phyloP scores from a whole-genome alignment of 495 filamentous ascomycete species.

The Evernia prunastri region DNA sequence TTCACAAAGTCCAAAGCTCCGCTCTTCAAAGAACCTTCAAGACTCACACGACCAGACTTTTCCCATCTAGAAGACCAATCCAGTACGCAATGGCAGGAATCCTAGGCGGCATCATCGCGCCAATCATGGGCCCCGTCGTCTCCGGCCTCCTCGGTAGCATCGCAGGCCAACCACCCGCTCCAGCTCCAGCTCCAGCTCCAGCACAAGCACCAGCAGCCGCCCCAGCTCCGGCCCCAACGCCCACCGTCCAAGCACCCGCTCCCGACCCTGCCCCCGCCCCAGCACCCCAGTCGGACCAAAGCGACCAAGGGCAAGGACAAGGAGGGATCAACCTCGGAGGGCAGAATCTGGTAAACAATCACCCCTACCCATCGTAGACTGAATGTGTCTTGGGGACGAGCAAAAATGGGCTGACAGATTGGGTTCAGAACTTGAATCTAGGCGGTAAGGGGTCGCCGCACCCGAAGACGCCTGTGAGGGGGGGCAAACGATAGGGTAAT shows the following conservation, averaged over 20 bases:
- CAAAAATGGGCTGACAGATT: not conserved
- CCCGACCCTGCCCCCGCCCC: constrained; percentile 1
- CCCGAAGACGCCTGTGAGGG: not conserved
- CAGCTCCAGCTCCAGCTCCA: not conserved
- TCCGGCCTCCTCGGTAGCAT: not conserved
- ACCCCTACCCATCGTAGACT: too few relatives aligned
- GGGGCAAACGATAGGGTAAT: not conserved
- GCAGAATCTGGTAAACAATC: not conserved
- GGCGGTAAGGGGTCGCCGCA: not conserved
- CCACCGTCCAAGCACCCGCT: too few relatives aligned
- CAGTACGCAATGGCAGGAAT: constrained; percentile 17
- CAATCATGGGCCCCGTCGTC: constrained; percentile 10
- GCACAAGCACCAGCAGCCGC: constrained; percentile 4
- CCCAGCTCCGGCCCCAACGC: not conserved
- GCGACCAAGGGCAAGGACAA: not conserved
- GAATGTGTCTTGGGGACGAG: too few relatives aligned
- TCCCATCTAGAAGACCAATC: not conserved
- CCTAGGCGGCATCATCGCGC: constrained; percentile 3
- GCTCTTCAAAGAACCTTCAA: not conserved
- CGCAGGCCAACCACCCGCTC: not conserved
- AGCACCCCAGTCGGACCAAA: not conserved
- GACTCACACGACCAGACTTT: not conserved
- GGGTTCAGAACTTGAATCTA: not conserved
- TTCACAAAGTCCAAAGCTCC: not conserved
- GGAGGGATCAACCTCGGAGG: not conserved